Base-by-base conservation (phyloP, 2,329 filamentous ascomycete species). In the Fusarium cicatricum region DNA sequence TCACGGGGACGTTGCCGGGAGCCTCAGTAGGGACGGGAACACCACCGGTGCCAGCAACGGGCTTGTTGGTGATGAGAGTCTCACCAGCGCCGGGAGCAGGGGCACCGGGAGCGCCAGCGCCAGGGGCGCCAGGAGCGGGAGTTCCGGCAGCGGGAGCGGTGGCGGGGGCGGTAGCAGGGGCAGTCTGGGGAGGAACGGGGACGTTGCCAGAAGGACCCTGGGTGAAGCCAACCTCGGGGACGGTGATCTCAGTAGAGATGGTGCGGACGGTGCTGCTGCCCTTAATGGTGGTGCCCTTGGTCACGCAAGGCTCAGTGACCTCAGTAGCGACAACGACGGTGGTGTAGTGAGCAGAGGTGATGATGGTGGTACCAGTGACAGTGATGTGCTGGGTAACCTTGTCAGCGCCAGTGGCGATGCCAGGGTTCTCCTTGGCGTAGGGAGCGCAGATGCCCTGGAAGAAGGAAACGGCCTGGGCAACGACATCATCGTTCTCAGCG, bases 391-490 rank as follows among this genome's bases (percentile, higher is more conserved):
- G 82, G 67, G 85, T 85, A 72, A 86, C 79, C 33, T 82, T 80
- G 19, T 90, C 86, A 66, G 91, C 86, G 60, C 85, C 87, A 43
- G 90, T 96, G 71, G 91, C 85, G 69, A 98, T 90, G 62, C 83
- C 90, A n/a, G 93, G 92, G 84, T 97, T 97, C 72, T 84, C 68
- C 14, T 83, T 80, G 31, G 91, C 83, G 76, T 89, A 88, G 47
- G 83, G 78, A 53, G 90, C 92, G 80, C 94, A 98, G 77, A 98
- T 91, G 74, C 93, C 93, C 76, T 93, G 89, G 82, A 97, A 89
- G 85, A 91, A 97, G 69, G 85, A 84, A 55, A 95, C 83, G 57
- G 92, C 91, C 67, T 86, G 78, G 49, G 85, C 81, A 66, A 94
- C 82, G 71, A 90, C 84, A 39, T 84, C 79, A 58, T 88, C 83